Base-by-base conservation (phyloP, 176 grass and related monocot species). In the Musa acuminata region DNA sequence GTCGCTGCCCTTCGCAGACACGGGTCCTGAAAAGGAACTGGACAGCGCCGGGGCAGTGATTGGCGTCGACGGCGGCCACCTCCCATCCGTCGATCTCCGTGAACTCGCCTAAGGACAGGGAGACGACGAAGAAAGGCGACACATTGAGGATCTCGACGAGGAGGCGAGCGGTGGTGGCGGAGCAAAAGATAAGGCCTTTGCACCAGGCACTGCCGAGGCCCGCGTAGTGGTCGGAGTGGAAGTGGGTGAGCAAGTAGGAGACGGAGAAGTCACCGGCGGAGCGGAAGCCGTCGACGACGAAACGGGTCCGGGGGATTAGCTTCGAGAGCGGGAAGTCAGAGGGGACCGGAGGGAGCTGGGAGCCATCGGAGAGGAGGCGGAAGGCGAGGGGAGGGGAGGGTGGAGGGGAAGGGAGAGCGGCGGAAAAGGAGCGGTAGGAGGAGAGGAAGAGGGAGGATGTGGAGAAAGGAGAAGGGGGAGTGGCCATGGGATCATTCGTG, bases 201-300 rank as follows among this genome's bases (percentile, higher is more conserved):
- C 76, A 80, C 94, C 94, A 98, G 62, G 82, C 80, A 60, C 82
- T 86, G 14, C 82, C 29, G 29, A 98, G 86, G 64, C 94, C 88
- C 12, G 72, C 57, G 82, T 98, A 89, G 75, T 98, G 94, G 49
- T 98, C 94, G 17, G 94, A 87, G 82, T 98, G 94, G 84, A 98
- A 98, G 82, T 98, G 94, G 64, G 94, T 93, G 48, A 98, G 86
- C 9, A 98, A 98, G 80, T 98, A 98, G 35, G 94, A 75, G 55
- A 84, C 82, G 23, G 88, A 89, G 84, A 91, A 94, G 71, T 98
- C 90, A 11, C 90, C 90, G 14, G 95, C 84, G 24, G 82, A 85
- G 71, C 86, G 88, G 79, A 98, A 98, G 8, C 87, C 90, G 22
- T 98, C 88, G 74, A 98, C 73, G 69, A 98, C 78, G 88, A 98